Conservation (phyloP, 805 yeast genomes). For the Myxozyma neglecta region DNA sequence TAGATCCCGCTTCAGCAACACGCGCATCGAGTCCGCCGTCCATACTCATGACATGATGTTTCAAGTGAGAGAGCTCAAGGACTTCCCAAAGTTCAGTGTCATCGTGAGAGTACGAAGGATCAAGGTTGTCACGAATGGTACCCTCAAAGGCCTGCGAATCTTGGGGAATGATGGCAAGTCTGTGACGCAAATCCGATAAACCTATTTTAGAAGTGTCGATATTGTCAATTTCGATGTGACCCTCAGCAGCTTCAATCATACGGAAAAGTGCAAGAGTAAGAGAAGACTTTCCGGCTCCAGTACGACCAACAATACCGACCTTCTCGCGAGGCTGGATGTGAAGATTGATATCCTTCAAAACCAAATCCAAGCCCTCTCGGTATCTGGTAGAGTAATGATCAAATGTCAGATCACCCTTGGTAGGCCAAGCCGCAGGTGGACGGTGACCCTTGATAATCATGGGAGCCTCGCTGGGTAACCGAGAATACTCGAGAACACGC, state of each 20-base stretch:
- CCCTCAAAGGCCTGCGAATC: conserved; percentile 93
- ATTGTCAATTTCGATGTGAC: conserved; percentile 72
- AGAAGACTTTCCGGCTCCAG: conserved; percentile 95
- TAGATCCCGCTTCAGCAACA: conserved; percentile 77
- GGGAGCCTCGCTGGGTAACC: conserved; percentile 83
- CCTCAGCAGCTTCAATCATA: conserved; percentile 72
- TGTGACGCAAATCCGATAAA: conserved; percentile 70
- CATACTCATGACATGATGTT: conserved; percentile 58
- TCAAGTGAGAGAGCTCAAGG: conserved; percentile 74
- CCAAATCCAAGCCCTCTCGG: conserved; percentile 77
- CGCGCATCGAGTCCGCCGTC: conserved; percentile 56
- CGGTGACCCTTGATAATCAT: conserved; percentile 59
- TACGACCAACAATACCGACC: conserved; percentile 93
- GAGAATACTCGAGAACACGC: conserved; percentile 84
- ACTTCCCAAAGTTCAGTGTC: conserved; percentile 86
- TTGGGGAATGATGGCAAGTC: conserved; percentile 85
- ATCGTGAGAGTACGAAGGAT: conserved; percentile 66
- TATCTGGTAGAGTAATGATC: conserved; percentile 79
- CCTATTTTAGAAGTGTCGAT: conserved; percentile 68
- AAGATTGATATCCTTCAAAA: conserved; percentile 65
- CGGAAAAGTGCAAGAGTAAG: conserved; percentile 81
- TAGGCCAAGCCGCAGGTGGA: conserved; percentile 76
- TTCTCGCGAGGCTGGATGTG: conserved; percentile 73
- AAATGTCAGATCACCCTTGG: conserved; percentile 64
- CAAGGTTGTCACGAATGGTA: conserved; percentile 78